Evolutionary conservation across 148 eudicot genomes (phyloP), one percentile per base, ranked within the genome.

Genomic region (Nyssa sinensis): DNA sequence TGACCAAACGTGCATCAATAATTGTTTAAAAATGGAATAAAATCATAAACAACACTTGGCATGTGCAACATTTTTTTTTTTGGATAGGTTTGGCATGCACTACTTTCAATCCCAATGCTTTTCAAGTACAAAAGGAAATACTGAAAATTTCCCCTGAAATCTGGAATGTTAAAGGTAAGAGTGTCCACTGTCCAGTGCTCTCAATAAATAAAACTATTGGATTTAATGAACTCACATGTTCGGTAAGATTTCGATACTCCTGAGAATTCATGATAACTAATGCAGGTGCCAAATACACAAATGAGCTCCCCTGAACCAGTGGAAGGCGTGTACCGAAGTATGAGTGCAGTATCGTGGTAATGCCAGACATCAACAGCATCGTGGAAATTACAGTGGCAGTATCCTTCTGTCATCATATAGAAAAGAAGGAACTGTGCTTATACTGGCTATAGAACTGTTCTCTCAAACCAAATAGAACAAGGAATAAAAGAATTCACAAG

Each of bases 251-350:
- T 35, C 98, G 88, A 58, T 79, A 80, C 74, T 95, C 98, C 73
- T 86, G 82, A 33, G 98, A 90, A 69, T 92, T 92, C 82, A 86
- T 88, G 70, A 95, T 82, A 59, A 90, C 93, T 79, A 92, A 83
- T 76, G 90, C 96, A 60, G 98, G 96, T 49, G 96, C 96, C 85
- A 92, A 81, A 83, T 89, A 95, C 74, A 92, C 91, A 86, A 95
- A 95, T 62, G 98, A 95, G 84, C 97, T 89, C 78, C 98, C 98
- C 80, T 92, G 97, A 77, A 95, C 87, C 87, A 95, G 71, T 28
- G 98, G 98, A 70, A 95, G 91, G n/a, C 97, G 89, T 75, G 98
- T 95, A 24, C 98, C 98, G 72, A 95, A 86, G 77, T 82, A 92
- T 32, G 91, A 84, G 80, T 95, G 91, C 71, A 95, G 78, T 71